Percentiles rank a stretch among this genome's conserved stretches.
Conservation (phyloP, 2,329 filamentous ascomycete species). For the Colletotrichum limetticola region DNA sequence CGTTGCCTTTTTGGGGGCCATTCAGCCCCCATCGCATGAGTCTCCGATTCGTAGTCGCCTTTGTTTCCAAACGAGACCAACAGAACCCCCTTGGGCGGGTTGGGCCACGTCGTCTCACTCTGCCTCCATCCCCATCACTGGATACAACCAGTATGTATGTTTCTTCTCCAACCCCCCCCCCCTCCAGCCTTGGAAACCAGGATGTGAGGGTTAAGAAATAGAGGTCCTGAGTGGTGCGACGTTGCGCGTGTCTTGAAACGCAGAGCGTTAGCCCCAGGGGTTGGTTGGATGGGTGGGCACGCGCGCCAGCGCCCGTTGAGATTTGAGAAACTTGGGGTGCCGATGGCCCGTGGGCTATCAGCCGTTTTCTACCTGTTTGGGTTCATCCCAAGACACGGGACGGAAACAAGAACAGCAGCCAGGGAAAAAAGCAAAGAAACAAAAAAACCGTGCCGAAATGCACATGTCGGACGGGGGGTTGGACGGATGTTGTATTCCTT, state of each 20-base stretch:
- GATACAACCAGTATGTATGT: too few species aligned
- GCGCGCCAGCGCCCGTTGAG: not conserved
- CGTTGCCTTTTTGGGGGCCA: not conserved
- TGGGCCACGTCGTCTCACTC: not conserved
- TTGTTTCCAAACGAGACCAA: not conserved
- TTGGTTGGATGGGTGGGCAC: too few species aligned
- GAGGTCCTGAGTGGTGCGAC: not conserved
- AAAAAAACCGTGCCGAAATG: not conserved
- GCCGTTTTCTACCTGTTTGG: not conserved
- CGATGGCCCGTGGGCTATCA: not conserved
- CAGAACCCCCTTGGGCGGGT: not conserved
- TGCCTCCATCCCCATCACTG: not conserved
- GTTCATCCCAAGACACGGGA: constrained; percentile 6
- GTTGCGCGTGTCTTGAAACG: constrained; percentile 10
- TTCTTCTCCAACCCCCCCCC: not conserved
- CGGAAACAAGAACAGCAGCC: not conserved
- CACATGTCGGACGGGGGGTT: not conserved
- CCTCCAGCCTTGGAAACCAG: not conserved
- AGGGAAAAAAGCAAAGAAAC: not conserved
- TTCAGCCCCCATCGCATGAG: not conserved
- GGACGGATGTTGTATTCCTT: not conserved
- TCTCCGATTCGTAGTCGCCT: not conserved
- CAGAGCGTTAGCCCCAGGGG: not conserved
- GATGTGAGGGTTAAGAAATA: not conserved
- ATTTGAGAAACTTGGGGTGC: not conserved